Evolutionary conservation across 345 rosid genomes (phyloP), one percentile per base, ranked within the genome.

Genomic region (Populus alba): DNA sequence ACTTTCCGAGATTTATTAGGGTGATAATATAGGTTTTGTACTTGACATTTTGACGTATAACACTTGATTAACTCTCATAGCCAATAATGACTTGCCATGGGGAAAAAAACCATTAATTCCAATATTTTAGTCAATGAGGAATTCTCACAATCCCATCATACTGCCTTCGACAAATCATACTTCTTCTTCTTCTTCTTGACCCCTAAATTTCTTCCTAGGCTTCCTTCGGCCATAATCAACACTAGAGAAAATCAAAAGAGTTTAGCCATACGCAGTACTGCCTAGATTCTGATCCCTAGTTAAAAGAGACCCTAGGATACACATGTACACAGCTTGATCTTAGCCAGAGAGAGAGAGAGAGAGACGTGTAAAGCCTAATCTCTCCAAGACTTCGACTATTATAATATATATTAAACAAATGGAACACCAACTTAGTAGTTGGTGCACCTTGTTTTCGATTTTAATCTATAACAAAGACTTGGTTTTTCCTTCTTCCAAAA

Each of bases 211-310:
- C 45, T 25, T 23, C 63, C 23, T 18, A n/a, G 61, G 71, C 57
- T 57, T 27, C 72, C 35, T 66, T 2, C 68, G 22, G 41, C 39
- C 22, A 39, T 41, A 41, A 41, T 71, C 33, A 62, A 59, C 33
- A 9, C 35, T 5, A 22, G 20, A 29, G 43, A 33, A 33, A 33
- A 33, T 33, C 35, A 33, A 33, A 33, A 33, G 41, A 70, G 3
- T 70, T 41, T 38, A 37, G 27, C 53, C 62, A 11, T 22, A 20
- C 45, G 1, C 1, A 29, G 67, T 25, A 65, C 6, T 29, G 74
- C 68, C 86, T 73, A 83, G 83, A 86, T 86, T 80, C 87, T 62
- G 27, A 27, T 27, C 18, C 81, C 89, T 77, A 82, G 70, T 55
- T 51, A 66, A 71, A 51, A 35, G 61, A 78, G 77, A 55, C 77